Percentiles rank a stretch among this genome's conserved stretches.
Evolutionary conservation across 1,139 yeast species (phyloP).

Genomic region (Candida buenavistaensis): DNA sequence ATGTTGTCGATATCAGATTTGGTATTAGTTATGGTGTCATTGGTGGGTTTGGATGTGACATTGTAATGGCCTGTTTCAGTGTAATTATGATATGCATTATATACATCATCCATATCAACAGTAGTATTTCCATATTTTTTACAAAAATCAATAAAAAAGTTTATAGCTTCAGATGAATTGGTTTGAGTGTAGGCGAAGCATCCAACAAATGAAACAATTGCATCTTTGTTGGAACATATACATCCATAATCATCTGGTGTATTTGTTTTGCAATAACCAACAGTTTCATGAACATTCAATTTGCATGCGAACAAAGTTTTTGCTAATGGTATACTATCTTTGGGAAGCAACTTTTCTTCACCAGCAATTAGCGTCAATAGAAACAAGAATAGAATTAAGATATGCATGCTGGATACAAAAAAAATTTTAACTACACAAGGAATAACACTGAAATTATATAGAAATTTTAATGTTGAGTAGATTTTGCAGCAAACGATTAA

Average conservation of each 20-base stretch:
- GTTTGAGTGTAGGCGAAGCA: slow-evolving; percentile 12
- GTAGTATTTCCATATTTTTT: slow-evolving; percentile 12
- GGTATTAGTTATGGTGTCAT: no score
- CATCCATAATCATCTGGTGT: slow-evolving; percentile 11
- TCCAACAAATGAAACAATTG: slow-evolving; percentile 17
- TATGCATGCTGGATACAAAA: no score
- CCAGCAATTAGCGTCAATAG: background rate
- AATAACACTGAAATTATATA: no score
- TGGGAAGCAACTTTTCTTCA: slow-evolving; percentile 1
- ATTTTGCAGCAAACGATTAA: no score
- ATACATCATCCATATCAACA: slow-evolving; percentile 17
- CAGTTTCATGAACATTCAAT: slow-evolving; percentile 11
- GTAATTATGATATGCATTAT: slow-evolving; percentile 19
- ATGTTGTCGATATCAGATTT: slow-evolving; percentile 1
- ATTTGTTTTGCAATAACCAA: slow-evolving; percentile 13
- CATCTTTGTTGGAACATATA: slow-evolving; percentile 15
- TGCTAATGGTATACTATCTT: slow-evolving; percentile 5
- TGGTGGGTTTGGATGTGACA: no score
- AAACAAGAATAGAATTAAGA: no score
- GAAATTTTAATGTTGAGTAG: no score
- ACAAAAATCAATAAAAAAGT: slow-evolving; percentile 15
- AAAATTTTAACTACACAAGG: no score
- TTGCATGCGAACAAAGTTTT: slow-evolving; percentile 7
- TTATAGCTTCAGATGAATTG: slow-evolving; percentile 7
- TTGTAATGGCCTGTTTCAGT: slow-evolving; percentile 18